Conservation (phyloP, 352 stramenopile species). For the Phytopythium helicoides region DNA sequence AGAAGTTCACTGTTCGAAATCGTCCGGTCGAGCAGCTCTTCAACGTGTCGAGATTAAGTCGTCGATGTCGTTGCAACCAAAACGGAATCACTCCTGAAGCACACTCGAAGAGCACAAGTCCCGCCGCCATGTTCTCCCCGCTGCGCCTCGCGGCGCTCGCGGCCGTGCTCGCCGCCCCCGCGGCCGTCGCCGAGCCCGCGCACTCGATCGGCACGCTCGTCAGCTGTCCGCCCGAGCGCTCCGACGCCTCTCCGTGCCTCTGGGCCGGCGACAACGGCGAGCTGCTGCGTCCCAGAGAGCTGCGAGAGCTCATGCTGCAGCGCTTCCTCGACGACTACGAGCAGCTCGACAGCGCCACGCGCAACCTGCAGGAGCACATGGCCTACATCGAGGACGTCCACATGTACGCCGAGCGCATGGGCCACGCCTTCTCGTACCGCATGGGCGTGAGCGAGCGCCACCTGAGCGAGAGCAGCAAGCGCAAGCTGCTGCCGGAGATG, state of each 20-base stretch:
- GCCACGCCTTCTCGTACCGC: conserved; percentile 60
- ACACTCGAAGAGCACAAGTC: too few relatives aligned
- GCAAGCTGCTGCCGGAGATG: conserved; percentile 43
- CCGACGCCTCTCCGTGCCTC: conserved; percentile 33
- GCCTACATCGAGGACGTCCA: conserved; percentile 75
- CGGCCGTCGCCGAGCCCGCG: conserved; percentile 7
- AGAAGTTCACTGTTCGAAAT: too few relatives aligned
- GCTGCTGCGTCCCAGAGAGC: conserved; percentile 31
- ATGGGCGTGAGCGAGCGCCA: conserved; percentile 70
- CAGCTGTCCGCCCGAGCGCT: conserved; percentile 24
- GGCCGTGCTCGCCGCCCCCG: conserved; percentile 10
- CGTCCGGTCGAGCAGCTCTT: too few relatives aligned
- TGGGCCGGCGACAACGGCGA: conserved; percentile 51
- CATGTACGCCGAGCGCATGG: conserved; percentile 48
- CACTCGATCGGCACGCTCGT: conserved; percentile 54
- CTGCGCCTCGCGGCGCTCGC: conserved; percentile 14
- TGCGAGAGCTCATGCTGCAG: conserved; percentile 50
- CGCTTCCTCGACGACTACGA: conserved; percentile 23
- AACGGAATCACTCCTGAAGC: too few relatives aligned
- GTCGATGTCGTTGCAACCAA: too few relatives aligned
- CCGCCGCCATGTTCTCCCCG: background rate
- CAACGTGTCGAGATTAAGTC: too few relatives aligned
- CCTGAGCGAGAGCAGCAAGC: conserved; percentile 33
- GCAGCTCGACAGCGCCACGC: conserved; percentile 19
- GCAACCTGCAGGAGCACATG: conserved; percentile 75